Conservation (phyloP, 2,329 filamentous ascomycete genomes). For the Trichocomaceae sp. region DNA sequence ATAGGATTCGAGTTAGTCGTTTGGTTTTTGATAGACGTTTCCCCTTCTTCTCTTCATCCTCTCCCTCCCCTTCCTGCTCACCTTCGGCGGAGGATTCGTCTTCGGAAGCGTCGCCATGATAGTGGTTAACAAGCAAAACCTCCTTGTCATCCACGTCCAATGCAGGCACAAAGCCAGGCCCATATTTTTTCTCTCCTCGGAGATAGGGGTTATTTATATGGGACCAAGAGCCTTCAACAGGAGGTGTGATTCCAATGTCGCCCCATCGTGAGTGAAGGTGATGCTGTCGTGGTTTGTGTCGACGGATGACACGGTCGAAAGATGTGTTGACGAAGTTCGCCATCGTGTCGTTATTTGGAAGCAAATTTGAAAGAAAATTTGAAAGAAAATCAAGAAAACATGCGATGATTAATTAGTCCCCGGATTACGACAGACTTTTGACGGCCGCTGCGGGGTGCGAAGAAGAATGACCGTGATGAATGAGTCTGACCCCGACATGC, state of each 20-base stretch:
- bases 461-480: not conserved
- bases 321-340: constrained; percentile 24
- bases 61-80: not conserved
- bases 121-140: constrained; percentile 5
- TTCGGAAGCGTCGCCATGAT: constrained; percentile 7
- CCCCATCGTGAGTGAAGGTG: constrained; percentile 35
- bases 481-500: not conserved
- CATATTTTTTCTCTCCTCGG: constrained; percentile 18
- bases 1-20: constrained; percentile 11
- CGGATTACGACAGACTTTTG: not conserved
- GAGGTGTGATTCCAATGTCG: constrained; percentile 32
- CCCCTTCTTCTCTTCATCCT: constrained; percentile 3
- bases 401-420: not conserved
- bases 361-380: not conserved
- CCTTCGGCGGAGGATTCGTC: constrained; percentile 1
- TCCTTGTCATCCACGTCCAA: constrained; percentile 5
- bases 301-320: constrained; percentile 27
- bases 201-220: constrained; percentile 26
- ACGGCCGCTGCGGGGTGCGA: not conserved
- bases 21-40: constrained; percentile 10
- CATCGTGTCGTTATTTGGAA: constrained; percentile 16
- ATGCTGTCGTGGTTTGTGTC: constrained; percentile 18
- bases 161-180: constrained; percentile 25
- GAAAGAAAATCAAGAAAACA: not conserved
- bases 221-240: constrained; percentile 34